Percentiles rank a stretch among this genome's conserved stretches.
Evolutionary conservation across 306 rosid species (phyloP).

Genomic region (Corylus heterophylla): DNA sequence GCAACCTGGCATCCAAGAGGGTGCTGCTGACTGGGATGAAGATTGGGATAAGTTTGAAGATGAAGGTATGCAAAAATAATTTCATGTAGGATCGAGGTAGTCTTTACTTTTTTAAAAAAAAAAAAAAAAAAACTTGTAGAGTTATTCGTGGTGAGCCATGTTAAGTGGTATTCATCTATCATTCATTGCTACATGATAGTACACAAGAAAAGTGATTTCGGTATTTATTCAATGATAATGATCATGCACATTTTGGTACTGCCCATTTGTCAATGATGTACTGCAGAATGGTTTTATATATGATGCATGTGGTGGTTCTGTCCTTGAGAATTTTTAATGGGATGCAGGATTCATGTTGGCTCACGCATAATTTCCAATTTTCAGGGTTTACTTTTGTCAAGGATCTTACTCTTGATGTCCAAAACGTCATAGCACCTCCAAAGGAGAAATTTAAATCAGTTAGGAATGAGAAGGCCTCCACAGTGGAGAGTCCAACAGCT

Average conservation of each 20-base stretch:
- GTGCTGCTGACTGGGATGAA: slow-evolving; percentile 96
- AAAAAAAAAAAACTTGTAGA: not conserved
- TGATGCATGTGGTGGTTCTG: not conserved
- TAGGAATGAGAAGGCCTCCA: slow-evolving; percentile 38
- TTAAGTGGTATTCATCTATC: slow-evolving; percentile 14
- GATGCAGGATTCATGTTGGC: slow-evolving; percentile 20
- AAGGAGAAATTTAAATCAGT: slow-evolving; percentile 51
- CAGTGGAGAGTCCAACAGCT: slow-evolving; percentile 50
- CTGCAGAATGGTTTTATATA: not conserved
- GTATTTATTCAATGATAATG: not conserved
- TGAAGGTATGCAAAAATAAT: slow-evolving; percentile 63
- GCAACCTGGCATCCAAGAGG: slow-evolving; percentile 93
- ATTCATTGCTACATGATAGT: not conserved
- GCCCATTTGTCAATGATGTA: not conserved
- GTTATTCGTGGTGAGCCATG: not conserved
- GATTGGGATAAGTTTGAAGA: slow-evolving; percentile 95
- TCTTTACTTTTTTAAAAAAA: not conserved
- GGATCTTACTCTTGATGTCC: slow-evolving; percentile 88
- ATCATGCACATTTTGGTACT: not conserved
- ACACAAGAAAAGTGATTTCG: not conserved
- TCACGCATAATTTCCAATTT: slow-evolving; percentile 22
- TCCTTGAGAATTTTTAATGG: not conserved
- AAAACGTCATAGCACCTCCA: slow-evolving; percentile 70
- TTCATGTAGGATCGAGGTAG: not conserved
- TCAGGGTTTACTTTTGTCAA: slow-evolving; percentile 83